Evolutionary conservation across 78 protist genomes (phyloP).

Genomic region (Cavenderia fasciculata): DNA sequence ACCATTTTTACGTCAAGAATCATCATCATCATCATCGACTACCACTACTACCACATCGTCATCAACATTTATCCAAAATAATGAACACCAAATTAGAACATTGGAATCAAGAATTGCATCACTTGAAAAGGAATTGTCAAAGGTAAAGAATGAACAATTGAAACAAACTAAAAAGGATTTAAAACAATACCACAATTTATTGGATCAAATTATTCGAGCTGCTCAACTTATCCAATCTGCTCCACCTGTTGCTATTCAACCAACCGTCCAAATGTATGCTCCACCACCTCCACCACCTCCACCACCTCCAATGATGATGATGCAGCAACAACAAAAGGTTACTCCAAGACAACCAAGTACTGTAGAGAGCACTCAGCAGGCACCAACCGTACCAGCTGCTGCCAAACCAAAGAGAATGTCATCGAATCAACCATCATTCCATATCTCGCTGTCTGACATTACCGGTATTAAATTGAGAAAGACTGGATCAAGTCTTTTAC

Average conservation of each 20-base stretch:
- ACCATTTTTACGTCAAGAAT: neutral
- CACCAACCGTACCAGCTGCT: neutral
- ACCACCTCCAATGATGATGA: neutral
- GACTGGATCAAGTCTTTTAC: conserved; percentile 16
- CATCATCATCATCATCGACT: neutral
- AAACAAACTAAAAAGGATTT: conserved; percentile 28
- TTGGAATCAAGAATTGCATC: conserved; percentile 22
- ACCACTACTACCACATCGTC: neutral
- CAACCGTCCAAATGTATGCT: neutral
- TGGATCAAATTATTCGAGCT: conserved; percentile 57
- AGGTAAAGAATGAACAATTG: conserved; percentile 35
- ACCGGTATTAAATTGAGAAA: conserved; percentile 51
- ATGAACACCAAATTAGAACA: conserved; percentile 12
- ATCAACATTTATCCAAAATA: conserved; percentile 28
- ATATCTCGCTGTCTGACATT: conserved; percentile 52
- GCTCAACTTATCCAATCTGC: conserved; percentile 13
- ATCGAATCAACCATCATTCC: conserved; percentile 2
- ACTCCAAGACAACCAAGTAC: conserved; percentile 9
- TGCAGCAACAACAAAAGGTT: neutral
- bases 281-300: conserved; percentile 34
- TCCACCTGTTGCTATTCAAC: neutral
- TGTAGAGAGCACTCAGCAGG: too few relatives aligned
- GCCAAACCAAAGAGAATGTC: neutral
- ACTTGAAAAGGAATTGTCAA: conserved; percentile 36
- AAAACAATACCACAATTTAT: conserved; percentile 51